Percentiles rank a stretch among this genome's conserved stretches.
Conservation (phyloP, 2,329 filamentous ascomycete genomes). For the Colletotrichum simmondsii region DNA sequence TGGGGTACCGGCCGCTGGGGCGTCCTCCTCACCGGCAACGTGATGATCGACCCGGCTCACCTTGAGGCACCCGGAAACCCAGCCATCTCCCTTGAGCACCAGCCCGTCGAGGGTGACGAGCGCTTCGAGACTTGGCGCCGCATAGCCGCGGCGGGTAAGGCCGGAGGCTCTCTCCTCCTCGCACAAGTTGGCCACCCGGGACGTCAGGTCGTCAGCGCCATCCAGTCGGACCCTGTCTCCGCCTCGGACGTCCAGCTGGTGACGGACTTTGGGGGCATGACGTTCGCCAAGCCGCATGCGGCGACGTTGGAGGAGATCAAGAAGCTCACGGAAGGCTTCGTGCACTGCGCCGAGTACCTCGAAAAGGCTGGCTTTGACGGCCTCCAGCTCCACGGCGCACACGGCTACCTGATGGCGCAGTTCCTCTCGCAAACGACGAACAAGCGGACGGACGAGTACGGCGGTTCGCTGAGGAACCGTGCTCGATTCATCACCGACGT, state of each 20-base stretch:
- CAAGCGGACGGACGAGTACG: constrained; percentile 61
- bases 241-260: constrained; percentile 50
- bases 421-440: constrained; percentile 62
- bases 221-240: constrained; percentile 51
- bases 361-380: constrained; percentile 70
- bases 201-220: constrained; percentile 55
- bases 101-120: constrained; percentile 63
- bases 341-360: constrained; percentile 69
- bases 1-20: constrained; percentile 55
- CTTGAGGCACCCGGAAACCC: constrained; percentile 66
- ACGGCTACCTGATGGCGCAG: constrained; percentile 64
- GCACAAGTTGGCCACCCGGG: constrained; percentile 73
- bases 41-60: constrained; percentile 71
- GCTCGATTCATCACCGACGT: constrained; percentile 57
- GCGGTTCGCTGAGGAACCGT: constrained; percentile 53
- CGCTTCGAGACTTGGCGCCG: constrained; percentile 71
- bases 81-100: constrained; percentile 65
- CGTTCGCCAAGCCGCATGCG: constrained; percentile 60
- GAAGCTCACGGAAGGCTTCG: constrained; percentile 67
- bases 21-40: constrained; percentile 70
- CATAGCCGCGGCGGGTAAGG: constrained; percentile 55
- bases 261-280: constrained; percentile 36
- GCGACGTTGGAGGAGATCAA: constrained; percentile 65
- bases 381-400: constrained; percentile 61
- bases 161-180: constrained; percentile 60